phyloP scores from a whole-genome alignment of 106 monocot genomes.

The Hemerocallis citrina region DNA sequence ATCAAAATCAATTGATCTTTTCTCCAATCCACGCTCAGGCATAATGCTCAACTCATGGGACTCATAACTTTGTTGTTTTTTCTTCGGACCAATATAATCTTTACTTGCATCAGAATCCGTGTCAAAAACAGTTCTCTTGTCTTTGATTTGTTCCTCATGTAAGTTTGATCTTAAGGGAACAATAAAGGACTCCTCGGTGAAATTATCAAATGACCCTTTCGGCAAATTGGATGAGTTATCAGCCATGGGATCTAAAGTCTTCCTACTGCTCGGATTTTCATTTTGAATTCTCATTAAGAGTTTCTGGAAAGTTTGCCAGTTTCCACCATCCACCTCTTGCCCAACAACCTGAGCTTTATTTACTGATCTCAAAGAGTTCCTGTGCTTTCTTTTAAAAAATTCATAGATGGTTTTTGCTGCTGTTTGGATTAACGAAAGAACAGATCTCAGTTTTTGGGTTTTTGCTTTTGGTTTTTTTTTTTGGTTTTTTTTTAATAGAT shows the following conservation, averaged over 20 bases:
- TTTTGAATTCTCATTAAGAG: constrained; percentile 54
- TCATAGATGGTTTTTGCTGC: too few relatives aligned
- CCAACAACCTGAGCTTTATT: constrained; percentile 27
- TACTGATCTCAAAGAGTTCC: constrained; percentile 24
- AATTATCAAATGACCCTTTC: background rate
- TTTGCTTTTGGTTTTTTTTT: too few relatives aligned
- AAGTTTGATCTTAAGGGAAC: background rate
- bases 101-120: constrained; percentile 35
- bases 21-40: constrained; percentile 44
- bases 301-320: constrained; percentile 83
- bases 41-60: constrained; percentile 66
- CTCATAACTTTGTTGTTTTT: constrained; percentile 30
- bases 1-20: constrained; percentile 39
- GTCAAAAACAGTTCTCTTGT: constrained; percentile 6
- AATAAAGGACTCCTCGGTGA: background rate
- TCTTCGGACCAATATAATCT: constrained; percentile 5
- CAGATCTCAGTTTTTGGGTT: too few relatives aligned
- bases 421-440: too few relatives aligned
- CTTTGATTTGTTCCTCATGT: background rate
- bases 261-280: constrained; percentile 9
- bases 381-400: constrained; percentile 29
- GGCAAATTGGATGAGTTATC: background rate
- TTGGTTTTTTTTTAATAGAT: too few relatives aligned
- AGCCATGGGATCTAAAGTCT: background rate
- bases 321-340: constrained; percentile 45